Conservation (phyloP, 371 early-diverging fungal genomes). For the Mortierella sp. region DNA sequence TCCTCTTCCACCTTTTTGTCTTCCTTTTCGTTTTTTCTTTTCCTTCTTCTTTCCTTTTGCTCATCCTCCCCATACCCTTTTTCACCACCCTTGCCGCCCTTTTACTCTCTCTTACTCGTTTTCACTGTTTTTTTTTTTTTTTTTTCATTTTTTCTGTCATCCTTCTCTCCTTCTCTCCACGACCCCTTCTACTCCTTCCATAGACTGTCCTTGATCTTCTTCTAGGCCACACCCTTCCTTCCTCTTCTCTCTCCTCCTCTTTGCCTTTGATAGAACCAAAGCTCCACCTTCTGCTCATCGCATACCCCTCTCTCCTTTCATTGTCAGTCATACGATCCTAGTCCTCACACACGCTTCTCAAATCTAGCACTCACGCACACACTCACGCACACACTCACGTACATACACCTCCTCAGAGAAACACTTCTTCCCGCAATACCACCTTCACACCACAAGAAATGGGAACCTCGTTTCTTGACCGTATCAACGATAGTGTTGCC, state of each 20-base stretch:
- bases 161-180: not conserved
- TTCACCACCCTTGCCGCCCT: not conserved
- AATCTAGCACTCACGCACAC: too few species aligned
- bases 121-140: not conserved
- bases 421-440: not conserved
- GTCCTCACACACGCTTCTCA: not conserved
- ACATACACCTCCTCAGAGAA: too few species aligned
- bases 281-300: not conserved
- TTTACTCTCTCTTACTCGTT: not conserved
- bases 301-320: not conserved
- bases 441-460: not conserved
- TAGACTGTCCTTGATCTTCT: not conserved
- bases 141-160: not conserved
- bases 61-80: not conserved
- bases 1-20: not conserved
- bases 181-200: not conserved
- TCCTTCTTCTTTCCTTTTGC: not conserved
- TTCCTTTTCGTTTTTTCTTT: not conserved
- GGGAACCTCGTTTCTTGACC: conserved; percentile 17
- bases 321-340: not conserved
- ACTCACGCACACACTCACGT: too few species aligned
- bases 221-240: too few species aligned
- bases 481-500: conserved; percentile 62
- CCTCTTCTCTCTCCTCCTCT: too few species aligned
- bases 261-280: too few species aligned